phyloP scores from a whole-genome alignment of 2,329 filamentous ascomycete genomes.

The Colletotrichum lindemuthianum region DNA sequence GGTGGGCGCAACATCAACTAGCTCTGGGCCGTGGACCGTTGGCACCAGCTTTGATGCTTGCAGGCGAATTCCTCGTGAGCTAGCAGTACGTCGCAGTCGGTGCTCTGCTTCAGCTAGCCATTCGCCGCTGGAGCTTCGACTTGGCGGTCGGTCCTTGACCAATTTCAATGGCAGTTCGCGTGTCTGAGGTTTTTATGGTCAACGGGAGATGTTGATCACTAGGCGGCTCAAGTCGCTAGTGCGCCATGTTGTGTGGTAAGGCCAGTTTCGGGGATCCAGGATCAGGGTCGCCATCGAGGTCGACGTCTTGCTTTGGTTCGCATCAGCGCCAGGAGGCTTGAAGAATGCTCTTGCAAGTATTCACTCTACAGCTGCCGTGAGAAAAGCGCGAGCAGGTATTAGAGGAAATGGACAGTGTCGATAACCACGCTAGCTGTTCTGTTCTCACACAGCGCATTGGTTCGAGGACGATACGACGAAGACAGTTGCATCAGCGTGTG shows the following conservation, averaged over 20 bases:
- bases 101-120: slow-evolving; percentile 29
- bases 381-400: too few species aligned
- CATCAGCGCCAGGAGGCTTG: slow-evolving; percentile 34
- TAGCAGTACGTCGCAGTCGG: slow-evolving; percentile 18
- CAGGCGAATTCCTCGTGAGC: background rate
- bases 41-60: background rate
- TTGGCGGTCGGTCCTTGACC: slow-evolving; percentile 28
- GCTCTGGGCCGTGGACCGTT: background rate
- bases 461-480: too few species aligned
- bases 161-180: slow-evolving; percentile 22
- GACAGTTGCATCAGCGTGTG: too few species aligned
- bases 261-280: slow-evolving; percentile 19
- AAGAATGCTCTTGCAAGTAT: background rate
- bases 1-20: background rate
- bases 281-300: slow-evolving; percentile 19
- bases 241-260: slow-evolving; percentile 21
- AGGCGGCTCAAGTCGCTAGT: slow-evolving; percentile 21
- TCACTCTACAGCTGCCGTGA: background rate
- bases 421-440: too few species aligned
- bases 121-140: slow-evolving; percentile 17
- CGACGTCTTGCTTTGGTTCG: slow-evolving; percentile 9
- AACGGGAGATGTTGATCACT: slow-evolving; percentile 21
- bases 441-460: too few species aligned
- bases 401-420: too few species aligned
- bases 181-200: slow-evolving; percentile 4